Evolutionary conservation across 1,284 basidiomycete species (phyloP).

Genomic region (Apiotrichum gracile): DNA sequence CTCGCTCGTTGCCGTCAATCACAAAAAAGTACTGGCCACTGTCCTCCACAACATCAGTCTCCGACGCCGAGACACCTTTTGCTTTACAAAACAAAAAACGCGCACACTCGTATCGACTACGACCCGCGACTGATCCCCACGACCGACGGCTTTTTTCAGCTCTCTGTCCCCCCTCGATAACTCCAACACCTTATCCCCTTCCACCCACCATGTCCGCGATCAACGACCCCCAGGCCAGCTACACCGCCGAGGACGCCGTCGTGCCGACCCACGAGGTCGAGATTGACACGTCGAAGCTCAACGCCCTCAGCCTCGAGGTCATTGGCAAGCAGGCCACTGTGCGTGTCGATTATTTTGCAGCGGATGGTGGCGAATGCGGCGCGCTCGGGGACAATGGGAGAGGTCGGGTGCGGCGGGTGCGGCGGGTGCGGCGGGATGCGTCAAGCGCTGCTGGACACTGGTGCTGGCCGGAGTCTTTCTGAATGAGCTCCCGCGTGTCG

Average conservation of each 20-base stretch:
- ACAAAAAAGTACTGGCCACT: too few relatives aligned
- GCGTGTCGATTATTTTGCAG: conserved; percentile 9
- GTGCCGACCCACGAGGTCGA: conserved; percentile 49
- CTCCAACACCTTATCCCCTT: background rate
- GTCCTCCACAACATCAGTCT: background rate
- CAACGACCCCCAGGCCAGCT: conserved; percentile 35
- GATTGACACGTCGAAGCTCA: conserved; percentile 72
- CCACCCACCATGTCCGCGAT: conserved; percentile 15
- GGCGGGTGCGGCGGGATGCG: too few relatives aligned
- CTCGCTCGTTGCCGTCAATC: background rate
- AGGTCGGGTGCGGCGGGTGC: too few relatives aligned
- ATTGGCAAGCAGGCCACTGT: conserved; percentile 89
- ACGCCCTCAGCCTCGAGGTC: conserved; percentile 88
- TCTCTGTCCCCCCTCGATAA: background rate
- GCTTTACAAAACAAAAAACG: background rate
- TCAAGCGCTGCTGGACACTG: too few relatives aligned
- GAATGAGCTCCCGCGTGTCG: too few relatives aligned
- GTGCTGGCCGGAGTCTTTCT: too few relatives aligned
- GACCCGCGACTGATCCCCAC: background rate
- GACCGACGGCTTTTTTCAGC: too few relatives aligned
- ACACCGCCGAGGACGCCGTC: conserved; percentile 15
- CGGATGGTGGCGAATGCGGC: background rate
- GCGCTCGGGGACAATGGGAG: background rate
- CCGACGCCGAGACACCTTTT: background rate
- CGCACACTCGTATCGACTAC: background rate